Evolutionary conservation across 2,329 filamentous ascomycete genomes (phyloP).

Genomic region (Ophiognomonia clavigignenti-juglandacearum): DNA sequence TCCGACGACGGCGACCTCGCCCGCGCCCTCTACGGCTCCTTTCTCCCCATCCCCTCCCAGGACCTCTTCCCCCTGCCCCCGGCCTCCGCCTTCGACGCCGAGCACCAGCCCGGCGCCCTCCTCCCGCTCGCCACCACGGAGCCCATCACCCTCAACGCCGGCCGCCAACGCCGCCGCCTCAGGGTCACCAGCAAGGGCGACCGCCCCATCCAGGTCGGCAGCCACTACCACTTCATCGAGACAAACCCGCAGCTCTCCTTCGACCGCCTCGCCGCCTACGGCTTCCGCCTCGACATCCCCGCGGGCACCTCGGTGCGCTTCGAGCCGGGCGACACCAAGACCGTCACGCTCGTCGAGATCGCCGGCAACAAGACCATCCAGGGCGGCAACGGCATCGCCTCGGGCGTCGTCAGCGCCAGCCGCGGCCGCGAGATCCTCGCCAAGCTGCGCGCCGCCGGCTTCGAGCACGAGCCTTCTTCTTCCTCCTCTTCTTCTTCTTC

Average conservation of each 20-base stretch:
- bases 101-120: slow-evolving; percentile 74
- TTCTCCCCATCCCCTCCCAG: slow-evolving; percentile 69
- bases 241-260: slow-evolving; percentile 88
- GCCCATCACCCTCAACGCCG: slow-evolving; percentile 64
- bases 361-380: slow-evolving; percentile 73
- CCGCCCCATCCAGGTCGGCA: slow-evolving; percentile 85
- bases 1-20: slow-evolving; percentile 81
- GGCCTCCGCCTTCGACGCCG: slow-evolving; percentile 59
- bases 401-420: slow-evolving; percentile 62
- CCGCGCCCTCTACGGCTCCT: slow-evolving; percentile 86
- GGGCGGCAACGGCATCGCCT: slow-evolving; percentile 77
- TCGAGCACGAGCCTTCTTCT: slow-evolving; percentile 66
- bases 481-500: no score
- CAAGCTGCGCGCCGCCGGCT: slow-evolving; percentile 66
- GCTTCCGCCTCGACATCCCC: slow-evolving; percentile 82
- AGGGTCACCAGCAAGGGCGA: slow-evolving; percentile 83
- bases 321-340: slow-evolving; percentile 89
- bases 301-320: slow-evolving; percentile 91
- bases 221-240: slow-evolving; percentile 95
- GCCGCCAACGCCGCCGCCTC: slow-evolving; percentile 66
- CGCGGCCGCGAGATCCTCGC: slow-evolving; percentile 62
- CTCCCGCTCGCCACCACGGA: slow-evolving; percentile 59
- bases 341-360: slow-evolving; percentile 85
- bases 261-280: slow-evolving; percentile 76
- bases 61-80: slow-evolving; percentile 64